Conservation (phyloP, 345 rosid species). For the Melaleuca quinquenervia region DNA sequence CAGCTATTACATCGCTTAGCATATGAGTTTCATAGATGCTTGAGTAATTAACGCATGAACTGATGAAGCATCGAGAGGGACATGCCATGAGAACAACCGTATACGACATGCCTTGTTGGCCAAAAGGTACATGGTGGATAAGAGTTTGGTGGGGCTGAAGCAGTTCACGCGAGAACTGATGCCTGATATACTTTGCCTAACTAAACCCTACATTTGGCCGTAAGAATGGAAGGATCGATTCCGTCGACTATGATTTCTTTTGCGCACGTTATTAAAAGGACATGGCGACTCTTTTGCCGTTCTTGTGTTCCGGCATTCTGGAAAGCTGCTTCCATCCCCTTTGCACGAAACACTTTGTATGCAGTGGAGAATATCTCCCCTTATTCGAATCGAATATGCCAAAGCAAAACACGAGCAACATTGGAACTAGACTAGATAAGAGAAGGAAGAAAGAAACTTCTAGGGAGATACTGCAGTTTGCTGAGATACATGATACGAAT, state of each 20-base stretch:
- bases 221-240: background rate
- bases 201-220: background rate
- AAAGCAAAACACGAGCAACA: background rate
- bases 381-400: background rate
- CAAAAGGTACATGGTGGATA: background rate
- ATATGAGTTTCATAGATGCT: background rate
- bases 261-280: background rate
- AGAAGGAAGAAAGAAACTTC: background rate
- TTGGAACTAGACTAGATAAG: background rate
- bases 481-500: background rate
- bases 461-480: background rate
- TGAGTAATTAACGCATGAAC: background rate
- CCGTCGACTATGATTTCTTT: background rate
- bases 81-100: background rate
- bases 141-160: background rate
- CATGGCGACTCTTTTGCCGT: background rate
- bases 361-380: background rate
- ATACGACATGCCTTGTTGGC: background rate
- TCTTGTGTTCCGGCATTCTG: background rate
- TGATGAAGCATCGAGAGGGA: too few species aligned
- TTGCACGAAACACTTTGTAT: background rate
- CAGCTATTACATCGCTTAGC: accelerated
- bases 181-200: background rate
- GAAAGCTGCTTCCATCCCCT: background rate
- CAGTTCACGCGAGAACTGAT: background rate